These are phyloP conservation scores for Blepharisma undulans DNA, from an alignment of 169 alveolate species.

Conservation along the genomic window DNA sequence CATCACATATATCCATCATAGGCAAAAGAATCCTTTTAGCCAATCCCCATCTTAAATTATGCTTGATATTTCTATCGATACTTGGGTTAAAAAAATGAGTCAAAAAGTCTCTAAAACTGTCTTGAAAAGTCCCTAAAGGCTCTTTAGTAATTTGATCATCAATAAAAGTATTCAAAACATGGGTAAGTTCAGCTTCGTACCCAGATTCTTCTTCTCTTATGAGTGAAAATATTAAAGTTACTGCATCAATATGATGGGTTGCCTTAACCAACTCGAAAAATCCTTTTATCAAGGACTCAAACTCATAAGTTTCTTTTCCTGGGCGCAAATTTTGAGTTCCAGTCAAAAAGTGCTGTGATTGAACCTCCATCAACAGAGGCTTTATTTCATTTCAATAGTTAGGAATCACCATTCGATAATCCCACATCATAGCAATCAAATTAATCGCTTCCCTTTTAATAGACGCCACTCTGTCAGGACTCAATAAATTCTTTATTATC, in stretches of 20 bases:
- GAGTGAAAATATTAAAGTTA: not conserved
- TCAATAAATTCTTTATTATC: not conserved
- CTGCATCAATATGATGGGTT: not conserved
- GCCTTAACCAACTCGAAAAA: constrained; percentile 20
- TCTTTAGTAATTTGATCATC: not conserved
- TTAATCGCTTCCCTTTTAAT: constrained; percentile 18
- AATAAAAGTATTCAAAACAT: constrained; percentile 1
- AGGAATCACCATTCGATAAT: not conserved
- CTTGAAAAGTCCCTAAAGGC: not conserved
- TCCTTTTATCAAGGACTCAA: not conserved
- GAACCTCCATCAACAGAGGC: not conserved
- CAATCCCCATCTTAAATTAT: constrained; percentile 54
- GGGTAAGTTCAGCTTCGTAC: constrained; percentile 22
- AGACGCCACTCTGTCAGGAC: not conserved
- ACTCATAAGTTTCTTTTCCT: not conserved
- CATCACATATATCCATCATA: constrained; percentile 40
- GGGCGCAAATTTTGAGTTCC: not conserved
- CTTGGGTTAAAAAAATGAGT: not conserved
- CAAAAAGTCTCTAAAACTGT: not conserved
- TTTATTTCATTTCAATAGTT: not conserved
- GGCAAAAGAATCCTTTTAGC: constrained; percentile 41
- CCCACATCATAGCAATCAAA: constrained; percentile 5
- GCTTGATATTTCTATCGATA: constrained; percentile 40
- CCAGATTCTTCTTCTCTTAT: constrained; percentile 11
- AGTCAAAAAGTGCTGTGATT: not conserved